These are phyloP conservation scores for Schizonepeta tenuifolia DNA, from an alignment of 257 asterid genomes.

Conservation along the genomic window DNA sequence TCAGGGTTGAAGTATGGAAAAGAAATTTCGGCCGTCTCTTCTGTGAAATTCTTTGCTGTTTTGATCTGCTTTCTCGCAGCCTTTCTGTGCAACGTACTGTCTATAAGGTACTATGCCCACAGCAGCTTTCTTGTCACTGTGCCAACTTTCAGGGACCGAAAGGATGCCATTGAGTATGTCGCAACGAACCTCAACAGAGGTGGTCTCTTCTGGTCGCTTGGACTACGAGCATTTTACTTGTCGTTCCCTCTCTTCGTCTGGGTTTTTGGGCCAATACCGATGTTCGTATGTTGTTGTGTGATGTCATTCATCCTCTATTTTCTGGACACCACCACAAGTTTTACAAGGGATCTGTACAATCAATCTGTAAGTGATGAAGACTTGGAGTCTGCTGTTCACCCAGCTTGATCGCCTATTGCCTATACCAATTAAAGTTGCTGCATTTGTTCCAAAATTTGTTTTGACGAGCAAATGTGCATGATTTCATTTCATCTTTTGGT, in stretches of 20 bases:
- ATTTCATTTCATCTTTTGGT: too few species aligned
- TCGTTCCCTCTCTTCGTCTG: constrained; percentile 83
- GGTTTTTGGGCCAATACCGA: constrained; percentile 80
- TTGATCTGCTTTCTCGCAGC: constrained; percentile 80
- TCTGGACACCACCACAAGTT: constrained; percentile 70
- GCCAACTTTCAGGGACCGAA: constrained; percentile 52
- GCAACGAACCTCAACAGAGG: constrained; percentile 66
- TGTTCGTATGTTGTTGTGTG: constrained; percentile 65
- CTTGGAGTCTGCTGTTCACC: constrained; percentile 43
- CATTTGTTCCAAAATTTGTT: too few species aligned
- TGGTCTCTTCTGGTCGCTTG: constrained; percentile 82
- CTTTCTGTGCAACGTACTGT: constrained; percentile 74
- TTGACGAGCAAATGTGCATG: too few species aligned
- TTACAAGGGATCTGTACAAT: constrained; percentile 57
- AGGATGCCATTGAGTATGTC: constrained; percentile 66
- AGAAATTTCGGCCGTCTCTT: constrained; percentile 47
- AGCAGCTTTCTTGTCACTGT: constrained; percentile 76
- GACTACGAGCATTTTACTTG: constrained; percentile 74
- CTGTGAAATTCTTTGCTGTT: constrained; percentile 67
- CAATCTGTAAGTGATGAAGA: constrained; percentile 43
- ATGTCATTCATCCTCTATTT: constrained; percentile 64
- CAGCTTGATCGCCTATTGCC: constrained; percentile 21
- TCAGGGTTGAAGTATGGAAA: constrained; percentile 48
- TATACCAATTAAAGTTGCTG: too few species aligned
- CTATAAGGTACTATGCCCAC: constrained; percentile 81